A percentile compares a stretch with the other conserved stretches of the same genome.
These are phyloP conservation scores for Calonectria henricotiae DNA, from an alignment of 2,329 filamentous ascomycete species.

Conservation along the genomic window DNA sequence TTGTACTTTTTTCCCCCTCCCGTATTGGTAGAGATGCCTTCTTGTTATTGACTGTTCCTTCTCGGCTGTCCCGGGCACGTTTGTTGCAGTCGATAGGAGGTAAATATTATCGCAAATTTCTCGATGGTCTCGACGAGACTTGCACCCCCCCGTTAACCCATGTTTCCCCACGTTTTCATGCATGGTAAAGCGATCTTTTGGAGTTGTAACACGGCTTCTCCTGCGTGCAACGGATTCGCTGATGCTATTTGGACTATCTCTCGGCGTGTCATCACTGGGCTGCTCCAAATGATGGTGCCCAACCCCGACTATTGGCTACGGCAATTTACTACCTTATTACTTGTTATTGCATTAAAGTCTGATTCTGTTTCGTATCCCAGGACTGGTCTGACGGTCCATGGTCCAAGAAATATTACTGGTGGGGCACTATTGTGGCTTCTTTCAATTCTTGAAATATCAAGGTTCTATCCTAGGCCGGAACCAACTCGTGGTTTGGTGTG, in stretches of 20 bases:
- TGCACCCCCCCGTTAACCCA: not conserved
- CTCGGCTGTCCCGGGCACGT: not conserved
- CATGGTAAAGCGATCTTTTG: not conserved
- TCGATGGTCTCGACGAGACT: not conserved
- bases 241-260: no score
- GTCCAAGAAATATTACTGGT: not conserved
- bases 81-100: not conserved
- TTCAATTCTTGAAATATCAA: not conserved
- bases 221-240: no score
- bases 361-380: not conserved
- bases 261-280: no score
- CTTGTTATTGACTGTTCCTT: conserved; percentile 1
- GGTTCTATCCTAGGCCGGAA: conserved; percentile 15
- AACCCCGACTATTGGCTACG: no score
- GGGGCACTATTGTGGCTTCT: not conserved
- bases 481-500: not conserved
- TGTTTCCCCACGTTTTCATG: not conserved
- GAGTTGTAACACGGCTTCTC: not conserved
- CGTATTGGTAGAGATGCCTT: conserved; percentile 10
- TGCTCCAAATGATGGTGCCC: no score
- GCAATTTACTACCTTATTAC: no score
- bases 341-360: no score
- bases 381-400: not conserved
- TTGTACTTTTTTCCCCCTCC: conserved; percentile 24
- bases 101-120: conserved; percentile 9